These are phyloP conservation scores for Pochonia chlamydosporia DNA, from an alignment of 2,329 filamentous ascomycete species.

Conservation along the genomic window DNA sequence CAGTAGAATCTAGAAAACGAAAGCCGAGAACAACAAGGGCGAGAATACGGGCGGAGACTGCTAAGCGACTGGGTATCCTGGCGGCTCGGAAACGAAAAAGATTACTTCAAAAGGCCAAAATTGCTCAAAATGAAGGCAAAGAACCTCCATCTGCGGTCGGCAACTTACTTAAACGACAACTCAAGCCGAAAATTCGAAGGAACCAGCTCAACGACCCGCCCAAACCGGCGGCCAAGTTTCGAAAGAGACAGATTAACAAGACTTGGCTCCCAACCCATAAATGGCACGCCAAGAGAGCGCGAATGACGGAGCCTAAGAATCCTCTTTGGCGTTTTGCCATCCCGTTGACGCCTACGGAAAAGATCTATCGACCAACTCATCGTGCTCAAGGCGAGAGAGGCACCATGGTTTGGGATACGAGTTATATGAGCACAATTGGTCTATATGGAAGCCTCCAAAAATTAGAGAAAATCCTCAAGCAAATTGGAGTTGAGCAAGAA, in stretches of 20 bases:
- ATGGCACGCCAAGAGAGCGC: conserved; percentile 88
- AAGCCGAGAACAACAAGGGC: conserved; percentile 53
- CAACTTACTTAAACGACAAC: conserved; percentile 18
- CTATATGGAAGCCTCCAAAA: conserved; percentile 62
- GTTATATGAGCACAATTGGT: conserved; percentile 84
- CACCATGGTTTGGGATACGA: conserved; percentile 85
- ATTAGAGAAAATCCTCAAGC: conserved; percentile 60
- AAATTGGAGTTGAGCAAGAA: conserved; percentile 56
- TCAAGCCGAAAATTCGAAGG: conserved; percentile 63
- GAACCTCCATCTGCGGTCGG: conserved; percentile 7
- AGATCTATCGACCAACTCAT: conserved; percentile 84
- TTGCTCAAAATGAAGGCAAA: conserved; percentile 11
- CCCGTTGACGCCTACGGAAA: conserved; percentile 79
- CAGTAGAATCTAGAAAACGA: conserved; percentile 58
- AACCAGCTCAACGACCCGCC: conserved; percentile 59
- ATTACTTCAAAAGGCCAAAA: conserved; percentile 24
- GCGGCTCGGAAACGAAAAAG: conserved; percentile 48
- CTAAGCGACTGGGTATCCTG: conserved; percentile 62
- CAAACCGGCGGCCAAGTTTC: conserved; percentile 59
- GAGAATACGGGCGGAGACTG: conserved; percentile 68
- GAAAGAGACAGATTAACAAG: conserved; percentile 81
- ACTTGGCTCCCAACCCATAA: conserved; percentile 93
- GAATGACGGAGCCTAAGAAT: conserved; percentile 72
- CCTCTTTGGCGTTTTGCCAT: conserved; percentile 89
- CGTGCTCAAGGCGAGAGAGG: conserved; percentile 70